Base-by-base conservation (phyloP, 441 rosid genomes). In the Gossypium gossypioides region DNA sequence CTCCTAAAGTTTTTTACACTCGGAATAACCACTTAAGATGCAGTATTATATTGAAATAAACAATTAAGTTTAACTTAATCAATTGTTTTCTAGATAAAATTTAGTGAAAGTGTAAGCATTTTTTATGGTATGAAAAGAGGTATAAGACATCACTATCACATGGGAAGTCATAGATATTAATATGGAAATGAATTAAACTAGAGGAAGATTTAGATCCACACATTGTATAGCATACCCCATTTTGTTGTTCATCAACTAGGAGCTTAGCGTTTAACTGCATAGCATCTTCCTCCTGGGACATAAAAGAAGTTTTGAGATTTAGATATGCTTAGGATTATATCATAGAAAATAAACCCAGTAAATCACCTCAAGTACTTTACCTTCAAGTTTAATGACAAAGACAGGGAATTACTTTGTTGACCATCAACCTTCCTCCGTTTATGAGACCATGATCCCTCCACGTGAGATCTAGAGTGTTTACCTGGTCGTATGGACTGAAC, bases 391-490 rank as follows among this genome's bases (percentile, higher is more conserved):
- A 76, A 32, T 51, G 84, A 79, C 69, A 85, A 77, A 78, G 82
- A 82, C 68, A 40, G 69, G 55, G 51, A 52, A 71, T 18, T 72
- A 73, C 18, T 67, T 74, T 58, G 68, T 70, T 73, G 82, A 62
- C 51, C 73, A 60, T 75, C 80, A 64, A 72, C 73, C 72, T 77
- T 86, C 82, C 85, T 81, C 70, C 84, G 85, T 82, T 89, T 87
- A 79, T 72, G 89, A 76, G 80, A 80, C 72, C 77, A 75, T 22
- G 85, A 83, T 59, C 75, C 77, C 52, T 69, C 82, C 55, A 63
- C 54, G 50, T 74, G 69, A 58, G 74, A 73, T 71, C 79, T 69
- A 29, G 77, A 77, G 73, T 73, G 68, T 64, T 69, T 58, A 62
- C 52, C 21, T 8, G 79, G 56, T 74, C 56, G 81, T 13, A 74